phyloP scores from a whole-genome alignment of 148 eudicot genomes.

The Beta vulgaris region DNA sequence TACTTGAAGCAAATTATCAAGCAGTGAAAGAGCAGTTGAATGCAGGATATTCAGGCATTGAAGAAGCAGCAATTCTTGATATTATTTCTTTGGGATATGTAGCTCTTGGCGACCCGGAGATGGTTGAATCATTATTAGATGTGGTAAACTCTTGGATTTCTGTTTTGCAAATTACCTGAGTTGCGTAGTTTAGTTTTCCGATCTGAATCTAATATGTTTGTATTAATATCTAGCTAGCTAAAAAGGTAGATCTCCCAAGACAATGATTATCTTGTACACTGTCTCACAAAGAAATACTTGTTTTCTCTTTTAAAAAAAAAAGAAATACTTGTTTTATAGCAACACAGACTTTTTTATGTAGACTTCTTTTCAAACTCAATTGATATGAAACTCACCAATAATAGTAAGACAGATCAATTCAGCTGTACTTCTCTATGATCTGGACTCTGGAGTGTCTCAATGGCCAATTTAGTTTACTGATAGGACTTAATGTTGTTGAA shows the following conservation, averaged over 20 bases:
- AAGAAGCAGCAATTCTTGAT: slow-evolving; percentile 83
- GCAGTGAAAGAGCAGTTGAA: slow-evolving; percentile 70
- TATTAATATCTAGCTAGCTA: background rate
- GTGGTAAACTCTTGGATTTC: slow-evolving; percentile 42
- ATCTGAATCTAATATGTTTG: background rate
- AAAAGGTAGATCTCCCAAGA: background rate
- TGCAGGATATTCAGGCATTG: slow-evolving; percentile 58
- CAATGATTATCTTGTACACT: too few relatives aligned
- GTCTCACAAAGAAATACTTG: too few relatives aligned
- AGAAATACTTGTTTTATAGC: background rate
- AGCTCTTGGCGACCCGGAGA: slow-evolving; percentile 58
- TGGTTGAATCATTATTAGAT: slow-evolving; percentile 52
- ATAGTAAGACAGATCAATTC: background rate
- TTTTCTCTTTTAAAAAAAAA: too few relatives aligned
- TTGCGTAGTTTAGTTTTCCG: background rate
- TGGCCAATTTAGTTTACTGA: background rate
- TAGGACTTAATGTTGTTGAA: background rate
- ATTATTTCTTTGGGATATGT: slow-evolving; percentile 69
- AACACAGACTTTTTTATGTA: background rate
- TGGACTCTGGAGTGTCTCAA: background rate
- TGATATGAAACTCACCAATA: background rate
- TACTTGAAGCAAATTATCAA: slow-evolving; percentile 79
- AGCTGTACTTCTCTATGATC: background rate
- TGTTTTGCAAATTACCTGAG: slow-evolving; percentile 4
- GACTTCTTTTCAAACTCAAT: background rate